Evolutionary conservation across 768 basidiomycete species (phyloP), one percentile per base, ranked within the genome.

Genomic region (Mycena chlorophos): DNA sequence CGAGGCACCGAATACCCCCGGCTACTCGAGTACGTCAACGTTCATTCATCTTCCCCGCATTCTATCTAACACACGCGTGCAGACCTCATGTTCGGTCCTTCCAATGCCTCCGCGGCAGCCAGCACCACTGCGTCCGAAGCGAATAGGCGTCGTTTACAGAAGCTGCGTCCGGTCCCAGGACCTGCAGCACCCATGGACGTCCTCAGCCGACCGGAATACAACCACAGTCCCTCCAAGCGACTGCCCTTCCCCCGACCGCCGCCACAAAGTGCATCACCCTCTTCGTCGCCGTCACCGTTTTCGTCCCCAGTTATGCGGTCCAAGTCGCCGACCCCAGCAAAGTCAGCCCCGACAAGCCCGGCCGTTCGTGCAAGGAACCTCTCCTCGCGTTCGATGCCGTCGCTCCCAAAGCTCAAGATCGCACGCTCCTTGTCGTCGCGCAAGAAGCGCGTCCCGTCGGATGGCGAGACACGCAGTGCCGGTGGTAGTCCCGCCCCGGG

Each of bases 1-100:
- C 40, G 60, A 61, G 38, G 56, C 60, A 8, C 60, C 60, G 4
- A 55, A 61, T 19, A 61, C 60, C 3, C 60, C 60, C 0, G 39
- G 60, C 31, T 58, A 54, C 49, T 54, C 52, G 4, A 43, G 55
- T 57, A 37, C 22, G 45, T 50, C 3, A 22, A 12, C 30, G 5
- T n/a, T 22, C 23, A 14, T 27, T 23, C 29, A 14, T 31, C 28
- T 26, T 31, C 20, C 10, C 34, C 13, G 23, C 23, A 10, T 20
- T 13, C 4, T 43, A 17, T 4, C 29, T 1, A 3, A 49, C 16
- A 16, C 29, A 6, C 5, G 5, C 30, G 6, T 26, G 16, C 45
- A 59, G 59, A 46, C 25, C 60, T 51, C 20, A 29, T 52, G 5
- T 61, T 57, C 40, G n/a, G 27, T 16, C 29, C 48, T 20, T n/a